Conservation (phyloP, 306 rosid species). For the Lathyrus aphaca region DNA sequence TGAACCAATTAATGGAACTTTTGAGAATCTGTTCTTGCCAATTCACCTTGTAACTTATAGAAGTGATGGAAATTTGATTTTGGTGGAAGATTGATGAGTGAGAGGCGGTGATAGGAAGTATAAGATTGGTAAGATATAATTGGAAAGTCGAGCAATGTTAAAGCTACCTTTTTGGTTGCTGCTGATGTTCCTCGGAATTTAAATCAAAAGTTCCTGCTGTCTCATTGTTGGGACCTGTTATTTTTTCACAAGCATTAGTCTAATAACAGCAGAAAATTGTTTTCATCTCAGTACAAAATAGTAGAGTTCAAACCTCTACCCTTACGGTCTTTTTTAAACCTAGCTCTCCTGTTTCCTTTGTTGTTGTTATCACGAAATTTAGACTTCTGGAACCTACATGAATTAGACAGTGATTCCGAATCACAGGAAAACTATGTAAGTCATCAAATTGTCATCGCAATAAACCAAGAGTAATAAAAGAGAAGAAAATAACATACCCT, state of each 20-base stretch:
- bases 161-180: slow-evolving; percentile 62
- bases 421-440: slow-evolving; percentile 17
- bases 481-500: slow-evolving; percentile 48
- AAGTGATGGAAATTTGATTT: not conserved
- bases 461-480: slow-evolving; percentile 7
- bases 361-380: slow-evolving; percentile 55
- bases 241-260: slow-evolving; percentile 38
- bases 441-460: slow-evolving; percentile 13
- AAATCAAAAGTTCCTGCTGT: slow-evolving; percentile 45
- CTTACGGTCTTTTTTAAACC: slow-evolving; percentile 44
- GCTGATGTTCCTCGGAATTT: slow-evolving; percentile 49
- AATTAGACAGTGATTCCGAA: slow-evolving; percentile 29
- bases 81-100: not conserved
- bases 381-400: slow-evolving; percentile 72
- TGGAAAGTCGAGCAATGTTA: slow-evolving; percentile 44
- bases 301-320: slow-evolving; percentile 66
- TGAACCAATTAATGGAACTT: not conserved
- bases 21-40: not conserved
- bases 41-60: not conserved
- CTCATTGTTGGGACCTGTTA: slow-evolving; percentile 58
- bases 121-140: slow-evolving; percentile 1
- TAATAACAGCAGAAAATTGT: slow-evolving; percentile 19
- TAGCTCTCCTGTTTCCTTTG: slow-evolving; percentile 52
- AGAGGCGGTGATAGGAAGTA: slow-evolving; percentile 13
- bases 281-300: slow-evolving; percentile 26